Evolutionary conservation across 169 alveolate genomes (phyloP).

Genomic region (Babesia sp.): DNA sequence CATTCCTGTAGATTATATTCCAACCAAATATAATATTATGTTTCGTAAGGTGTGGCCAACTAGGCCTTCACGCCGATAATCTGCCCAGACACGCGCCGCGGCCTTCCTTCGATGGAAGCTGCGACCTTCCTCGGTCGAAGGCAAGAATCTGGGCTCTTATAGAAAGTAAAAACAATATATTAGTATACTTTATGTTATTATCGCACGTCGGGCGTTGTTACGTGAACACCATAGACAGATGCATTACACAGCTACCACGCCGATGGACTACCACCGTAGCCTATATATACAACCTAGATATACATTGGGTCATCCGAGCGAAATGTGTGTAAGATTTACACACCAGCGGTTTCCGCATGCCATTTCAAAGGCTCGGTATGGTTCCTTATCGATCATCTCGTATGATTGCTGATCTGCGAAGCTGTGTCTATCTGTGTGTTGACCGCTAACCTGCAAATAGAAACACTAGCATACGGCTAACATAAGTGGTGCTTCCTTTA

Average conservation of each 20-base stretch:
- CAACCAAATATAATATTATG: neutral
- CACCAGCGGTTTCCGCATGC: conserved; percentile 88
- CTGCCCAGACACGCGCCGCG: neutral
- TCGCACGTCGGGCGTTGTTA: neutral
- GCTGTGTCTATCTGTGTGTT: neutral
- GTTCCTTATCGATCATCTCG: conserved; percentile 82
- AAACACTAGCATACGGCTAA: conserved; percentile 85
- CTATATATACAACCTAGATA: neutral
- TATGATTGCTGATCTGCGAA: conserved; percentile 85
- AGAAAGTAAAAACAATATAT: neutral
- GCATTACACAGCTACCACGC: neutral
- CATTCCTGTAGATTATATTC: neutral
- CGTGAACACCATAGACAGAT: neutral
- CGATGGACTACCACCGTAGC: neutral
- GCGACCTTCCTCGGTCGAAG: conserved; percentile 13
- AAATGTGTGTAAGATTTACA: conserved; percentile 86
- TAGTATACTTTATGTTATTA: neutral
- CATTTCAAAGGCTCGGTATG: conserved; percentile 84
- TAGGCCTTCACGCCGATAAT: neutral
- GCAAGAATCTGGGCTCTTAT: neutral
- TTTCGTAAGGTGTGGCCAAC: neutral
- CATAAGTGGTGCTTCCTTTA: conserved; percentile 83
- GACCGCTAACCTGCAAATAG: conserved; percentile 82
- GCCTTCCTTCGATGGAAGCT: neutral
- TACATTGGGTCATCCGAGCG: conserved; percentile 34